Evolutionary conservation across 2,329 filamentous ascomycete genomes (phyloP).

Genomic region (Fusarium tanahbumbuense): DNA sequence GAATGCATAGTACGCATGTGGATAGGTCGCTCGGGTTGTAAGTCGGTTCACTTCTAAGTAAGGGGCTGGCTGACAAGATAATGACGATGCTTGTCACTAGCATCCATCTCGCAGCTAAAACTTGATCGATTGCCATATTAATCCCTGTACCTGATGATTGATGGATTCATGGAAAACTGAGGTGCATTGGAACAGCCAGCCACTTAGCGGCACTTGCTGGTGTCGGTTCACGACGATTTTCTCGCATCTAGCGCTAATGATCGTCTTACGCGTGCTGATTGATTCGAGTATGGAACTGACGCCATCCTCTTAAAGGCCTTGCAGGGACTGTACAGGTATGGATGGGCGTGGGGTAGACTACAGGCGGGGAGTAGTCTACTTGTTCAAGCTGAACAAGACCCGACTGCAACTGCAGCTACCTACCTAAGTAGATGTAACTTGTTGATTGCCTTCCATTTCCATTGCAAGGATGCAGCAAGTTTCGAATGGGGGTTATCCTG

Average conservation of each 20-base stretch:
- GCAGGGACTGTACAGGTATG: constrained; percentile 2
- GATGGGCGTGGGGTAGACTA: constrained; percentile 19
- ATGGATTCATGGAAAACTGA: constrained; percentile 1
- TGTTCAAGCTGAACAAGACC: constrained; percentile 8
- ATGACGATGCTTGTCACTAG: constrained; percentile 18
- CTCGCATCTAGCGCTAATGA: constrained; percentile 21
- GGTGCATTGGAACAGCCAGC: not conserved
- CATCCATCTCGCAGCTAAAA: constrained; percentile 11
- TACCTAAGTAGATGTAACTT: not conserved
- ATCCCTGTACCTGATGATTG: constrained; percentile 15
- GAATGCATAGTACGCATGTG: not conserved
- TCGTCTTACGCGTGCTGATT: constrained; percentile 5
- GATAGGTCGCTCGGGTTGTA: not conserved
- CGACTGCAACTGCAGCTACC: not conserved
- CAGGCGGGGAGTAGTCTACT: not conserved
- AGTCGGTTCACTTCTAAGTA: not conserved
- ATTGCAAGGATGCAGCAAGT: constrained; percentile 8
- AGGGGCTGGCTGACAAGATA: constrained; percentile 10
- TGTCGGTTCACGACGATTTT: constrained; percentile 19
- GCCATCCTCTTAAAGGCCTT: constrained; percentile 29
- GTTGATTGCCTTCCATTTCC: not conserved
- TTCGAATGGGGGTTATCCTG: not conserved
- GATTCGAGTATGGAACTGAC: constrained; percentile 19
- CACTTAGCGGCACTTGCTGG: constrained; percentile 20
- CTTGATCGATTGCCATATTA: constrained; percentile 13